A percentile compares a stretch with the other conserved stretches of the same genome.
Evolutionary conservation across 345 rosid species (phyloP).

Genomic region (Syzygium aqueum): DNA sequence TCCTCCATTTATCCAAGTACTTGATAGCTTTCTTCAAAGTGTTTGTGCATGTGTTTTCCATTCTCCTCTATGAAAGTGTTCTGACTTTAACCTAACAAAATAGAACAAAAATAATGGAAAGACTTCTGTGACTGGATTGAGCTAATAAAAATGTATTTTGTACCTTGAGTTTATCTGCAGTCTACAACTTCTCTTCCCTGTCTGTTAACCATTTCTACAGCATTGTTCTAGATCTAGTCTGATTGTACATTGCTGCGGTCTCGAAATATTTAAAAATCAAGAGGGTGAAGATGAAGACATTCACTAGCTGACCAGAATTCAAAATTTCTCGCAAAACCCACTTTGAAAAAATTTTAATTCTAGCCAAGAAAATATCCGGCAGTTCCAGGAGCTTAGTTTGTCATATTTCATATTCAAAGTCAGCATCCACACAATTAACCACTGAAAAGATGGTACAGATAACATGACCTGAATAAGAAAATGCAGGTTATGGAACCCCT

Average conservation of each 20-base stretch:
- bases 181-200: not conserved
- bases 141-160: not conserved
- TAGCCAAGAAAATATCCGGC: not conserved
- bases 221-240: not conserved
- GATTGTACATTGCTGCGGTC: too few species aligned
- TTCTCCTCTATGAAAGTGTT: not conserved
- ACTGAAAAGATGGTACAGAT: not conserved
- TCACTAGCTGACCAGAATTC: not conserved
- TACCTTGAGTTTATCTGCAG: not conserved
- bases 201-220: not conserved
- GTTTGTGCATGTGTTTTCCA: not conserved
- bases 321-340: not conserved
- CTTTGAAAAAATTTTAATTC: not conserved
- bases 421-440: not conserved
- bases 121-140: not conserved
- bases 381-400: not conserved
- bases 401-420: not conserved
- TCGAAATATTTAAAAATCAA: too few species aligned
- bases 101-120: not conserved
- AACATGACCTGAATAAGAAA: not conserved
- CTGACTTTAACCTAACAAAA: not conserved
- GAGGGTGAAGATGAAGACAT: not conserved
- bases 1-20: not conserved
- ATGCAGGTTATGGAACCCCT: not conserved
- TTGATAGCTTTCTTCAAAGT: not conserved